phyloP scores from a whole-genome alignment of 208 protist species.

The Trypanosoma cruzi region DNA sequence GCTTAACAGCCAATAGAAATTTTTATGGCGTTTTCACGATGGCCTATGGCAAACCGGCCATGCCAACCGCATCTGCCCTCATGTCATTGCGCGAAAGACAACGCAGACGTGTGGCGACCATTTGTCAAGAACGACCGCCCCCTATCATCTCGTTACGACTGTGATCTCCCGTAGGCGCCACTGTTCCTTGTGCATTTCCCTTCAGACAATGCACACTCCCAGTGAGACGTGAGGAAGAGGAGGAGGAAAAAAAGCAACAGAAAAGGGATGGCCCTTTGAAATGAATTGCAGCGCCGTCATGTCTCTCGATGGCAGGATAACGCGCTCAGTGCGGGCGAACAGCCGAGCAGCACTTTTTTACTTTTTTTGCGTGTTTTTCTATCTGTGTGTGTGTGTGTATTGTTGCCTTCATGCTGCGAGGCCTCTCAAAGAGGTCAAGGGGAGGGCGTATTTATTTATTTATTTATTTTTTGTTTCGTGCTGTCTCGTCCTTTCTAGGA shows the following conservation, averaged over 20 bases:
- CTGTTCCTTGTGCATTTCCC: not conserved
- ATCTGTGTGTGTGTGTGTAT: not conserved
- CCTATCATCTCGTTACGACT: not conserved
- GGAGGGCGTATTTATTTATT: not conserved
- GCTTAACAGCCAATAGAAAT: not conserved
- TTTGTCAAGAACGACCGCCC: not conserved
- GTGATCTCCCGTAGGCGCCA: not conserved
- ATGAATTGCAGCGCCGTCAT: not conserved
- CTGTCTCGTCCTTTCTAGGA: not conserved
- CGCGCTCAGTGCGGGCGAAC: not conserved
- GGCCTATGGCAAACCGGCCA: not conserved
- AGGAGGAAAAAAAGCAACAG: too few species aligned
- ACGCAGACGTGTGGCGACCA: not conserved
- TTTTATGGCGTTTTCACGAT: not conserved
- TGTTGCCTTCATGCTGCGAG: not conserved
- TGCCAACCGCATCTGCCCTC: not conserved
- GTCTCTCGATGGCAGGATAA: not conserved
- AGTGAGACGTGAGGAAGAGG: not conserved
- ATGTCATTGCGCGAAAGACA: not conserved
- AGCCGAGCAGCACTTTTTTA: not conserved
- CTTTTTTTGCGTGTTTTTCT: not conserved
- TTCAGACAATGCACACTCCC: not conserved
- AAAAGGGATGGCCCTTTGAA: not conserved
- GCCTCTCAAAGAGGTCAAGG: not conserved
- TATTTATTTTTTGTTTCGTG: conserved; percentile 19